phyloP scores from a whole-genome alignment of 2,329 filamentous ascomycete genomes.

The Fusarium sarcochroum region DNA sequence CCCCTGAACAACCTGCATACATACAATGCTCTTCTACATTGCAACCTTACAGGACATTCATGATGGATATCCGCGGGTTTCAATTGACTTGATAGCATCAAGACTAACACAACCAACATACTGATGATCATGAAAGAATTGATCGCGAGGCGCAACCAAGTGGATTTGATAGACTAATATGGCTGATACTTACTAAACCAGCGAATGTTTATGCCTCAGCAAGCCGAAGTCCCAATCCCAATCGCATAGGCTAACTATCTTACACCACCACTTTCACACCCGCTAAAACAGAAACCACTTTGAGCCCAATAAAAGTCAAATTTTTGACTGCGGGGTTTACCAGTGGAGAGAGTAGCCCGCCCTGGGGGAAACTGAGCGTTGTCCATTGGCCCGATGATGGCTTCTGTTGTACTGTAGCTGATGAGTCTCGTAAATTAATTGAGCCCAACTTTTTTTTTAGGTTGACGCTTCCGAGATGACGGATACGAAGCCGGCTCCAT shows the following conservation, averaged over 20 bases:
- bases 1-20: slow-evolving; percentile 6
- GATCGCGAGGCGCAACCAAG: neutral
- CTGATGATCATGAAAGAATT: slow-evolving; percentile 38
- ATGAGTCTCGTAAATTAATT: neutral
- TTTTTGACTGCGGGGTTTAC: slow-evolving; percentile 47
- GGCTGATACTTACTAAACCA: slow-evolving; percentile 19
- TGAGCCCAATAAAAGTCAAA: slow-evolving; percentile 29
- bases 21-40: neutral
- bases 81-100: slow-evolving; percentile 10
- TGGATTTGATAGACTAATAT: slow-evolving; percentile 38
- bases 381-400: slow-evolving; percentile 47
- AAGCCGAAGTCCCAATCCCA: slow-evolving; percentile 12
- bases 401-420: slow-evolving; percentile 35
- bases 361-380: slow-evolving; percentile 37
- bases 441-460: slow-evolving; percentile 1
- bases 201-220: slow-evolving; percentile 35
- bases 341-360: slow-evolving; percentile 29
- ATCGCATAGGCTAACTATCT: neutral
- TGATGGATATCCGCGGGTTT: slow-evolving; percentile 8
- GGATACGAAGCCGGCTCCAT: neutral
- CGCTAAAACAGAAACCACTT: slow-evolving; percentile 3
- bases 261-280: slow-evolving; percentile 8
- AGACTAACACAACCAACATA: slow-evolving; percentile 7
- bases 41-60: slow-evolving; percentile 10
- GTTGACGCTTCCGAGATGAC: neutral